Base-by-base conservation (phyloP, 208 protist species). In the Phytomonas francai region DNA sequence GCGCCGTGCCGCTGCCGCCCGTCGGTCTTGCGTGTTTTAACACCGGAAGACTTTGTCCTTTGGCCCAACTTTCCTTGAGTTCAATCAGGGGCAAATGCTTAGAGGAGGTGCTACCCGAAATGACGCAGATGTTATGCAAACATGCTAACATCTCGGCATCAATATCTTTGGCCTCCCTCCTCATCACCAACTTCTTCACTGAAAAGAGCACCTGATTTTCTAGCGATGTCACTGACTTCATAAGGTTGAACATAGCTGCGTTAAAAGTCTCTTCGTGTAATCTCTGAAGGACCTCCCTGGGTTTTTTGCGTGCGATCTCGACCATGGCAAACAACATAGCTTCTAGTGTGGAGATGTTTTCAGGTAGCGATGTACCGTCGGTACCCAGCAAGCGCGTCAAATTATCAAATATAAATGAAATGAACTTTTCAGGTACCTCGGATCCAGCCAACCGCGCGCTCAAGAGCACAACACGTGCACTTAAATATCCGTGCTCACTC, bases 61-160 rank as follows among this genome's bases (percentile, higher is more conserved):
- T 59, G 14, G 30, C 27, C 89, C 89, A 95, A 70, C 87, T 93
- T 68, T 89, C 83, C 58, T 75, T 80, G 3, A 93, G 6, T 34
- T 83, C 72, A 22, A 73, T 81, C 32, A 84, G 80, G 11, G 90
- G 87, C 34, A 95, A 77, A 25, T 87, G 85, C 62, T 87, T 89
- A 3, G 75, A 60, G 36, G 82, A 65, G 36, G 92, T 85, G 54
- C 79, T 74, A 58, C 68, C 75, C 25, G 80, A 34, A 29, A 95
- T 82, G 3, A 70, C 67, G 32, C 83, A 81, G 62, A 92, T 78
- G 68, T 93, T 95, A 45, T 72, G 69, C 31, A 91, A 72, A 34
- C 73, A 84, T 1, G 74, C 82, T 28, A 87, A 57, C 5, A 76
- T 68, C 65, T 91, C 83, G 0, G 79, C 84, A n/a, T 89, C 75